Evolutionary conservation across 768 basidiomycete genomes (phyloP).

Genomic region (Leucocoprinus birnbaumii): DNA sequence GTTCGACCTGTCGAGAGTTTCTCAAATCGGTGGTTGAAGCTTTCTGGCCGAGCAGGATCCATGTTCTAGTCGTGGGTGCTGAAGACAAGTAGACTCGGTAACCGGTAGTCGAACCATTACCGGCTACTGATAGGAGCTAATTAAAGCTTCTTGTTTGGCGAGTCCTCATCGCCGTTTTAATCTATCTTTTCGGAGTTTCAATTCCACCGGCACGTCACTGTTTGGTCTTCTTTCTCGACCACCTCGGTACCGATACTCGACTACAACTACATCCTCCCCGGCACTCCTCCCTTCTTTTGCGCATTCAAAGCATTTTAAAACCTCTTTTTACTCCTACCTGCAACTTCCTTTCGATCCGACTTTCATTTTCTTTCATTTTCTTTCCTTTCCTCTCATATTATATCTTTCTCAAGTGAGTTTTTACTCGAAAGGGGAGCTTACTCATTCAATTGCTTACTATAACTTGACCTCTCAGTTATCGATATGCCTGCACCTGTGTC

Average conservation of each 20-base stretch:
- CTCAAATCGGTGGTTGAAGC: constrained; percentile 53
- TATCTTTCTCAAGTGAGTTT: constrained; percentile 31
- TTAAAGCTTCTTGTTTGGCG: too few relatives aligned
- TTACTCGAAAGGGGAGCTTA: constrained; percentile 13
- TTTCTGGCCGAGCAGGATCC: constrained; percentile 36
- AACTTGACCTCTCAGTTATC: constrained; percentile 19
- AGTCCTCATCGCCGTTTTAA: background rate
- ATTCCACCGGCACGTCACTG: constrained; percentile 19
- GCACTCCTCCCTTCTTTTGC: constrained; percentile 13
- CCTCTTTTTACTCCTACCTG: constrained; percentile 13
- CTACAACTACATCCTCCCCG: constrained; percentile 22
- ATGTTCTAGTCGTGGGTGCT: constrained; percentile 20
- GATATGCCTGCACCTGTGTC: constrained; percentile 45
- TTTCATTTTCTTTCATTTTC: constrained; percentile 19
- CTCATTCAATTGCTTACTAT: constrained; percentile 5
- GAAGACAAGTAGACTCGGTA: constrained; percentile 13
- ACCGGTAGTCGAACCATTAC: constrained; percentile 10
- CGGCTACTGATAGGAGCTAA: background rate
- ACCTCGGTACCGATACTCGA: constrained; percentile 30
- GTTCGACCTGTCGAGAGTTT: constrained; percentile 54
- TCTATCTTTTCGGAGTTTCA: constrained; percentile 18
- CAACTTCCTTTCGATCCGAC: too few relatives aligned
- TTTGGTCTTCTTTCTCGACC: constrained; percentile 19
- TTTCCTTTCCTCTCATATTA: constrained; percentile 17
- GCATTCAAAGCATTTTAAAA: constrained; percentile 10